phyloP scores from a whole-genome alignment of 2,329 filamentous ascomycete species.

The Aureobasidium leucospermi region DNA sequence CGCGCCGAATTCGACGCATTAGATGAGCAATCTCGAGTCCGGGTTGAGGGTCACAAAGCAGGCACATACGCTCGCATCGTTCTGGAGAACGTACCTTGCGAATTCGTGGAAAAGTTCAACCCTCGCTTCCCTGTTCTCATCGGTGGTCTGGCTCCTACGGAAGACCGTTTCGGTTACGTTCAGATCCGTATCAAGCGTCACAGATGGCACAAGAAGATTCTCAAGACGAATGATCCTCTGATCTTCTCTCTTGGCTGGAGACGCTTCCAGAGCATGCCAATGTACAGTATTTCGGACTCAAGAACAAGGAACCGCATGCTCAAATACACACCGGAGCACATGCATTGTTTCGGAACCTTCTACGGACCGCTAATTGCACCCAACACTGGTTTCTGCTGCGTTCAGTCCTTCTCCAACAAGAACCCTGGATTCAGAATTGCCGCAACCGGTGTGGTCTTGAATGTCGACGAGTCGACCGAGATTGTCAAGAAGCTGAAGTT shows the following conservation, averaged over 20 bases:
- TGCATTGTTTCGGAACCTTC: conserved; percentile 96
- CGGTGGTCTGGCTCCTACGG: conserved; percentile 85
- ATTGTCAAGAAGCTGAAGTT: conserved; percentile 99
- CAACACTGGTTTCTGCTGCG: conserved; percentile 90
- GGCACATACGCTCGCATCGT: conserved; percentile 91
- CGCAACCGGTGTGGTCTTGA: conserved; percentile 86
- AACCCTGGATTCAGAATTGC: conserved; percentile 89
- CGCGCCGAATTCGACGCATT: conserved; percentile 83
- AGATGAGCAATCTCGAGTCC: conserved; percentile 72
- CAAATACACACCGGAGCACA: conserved; percentile 98
- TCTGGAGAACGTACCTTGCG: conserved; percentile 79
- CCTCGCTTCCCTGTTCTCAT: conserved; percentile 77
- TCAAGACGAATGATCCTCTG: conserved; percentile 95
- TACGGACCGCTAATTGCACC: conserved; percentile 92
- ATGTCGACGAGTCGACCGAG: conserved; percentile 89
- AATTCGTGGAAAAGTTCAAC: conserved; percentile 80
- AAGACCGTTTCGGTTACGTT: conserved; percentile 91
- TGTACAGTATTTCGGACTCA: conserved; percentile 93
- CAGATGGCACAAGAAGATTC: conserved; percentile 97
- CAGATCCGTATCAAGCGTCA: conserved; percentile 96
- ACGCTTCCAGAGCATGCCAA: conserved; percentile 82
- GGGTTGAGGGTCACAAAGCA: conserved; percentile 84
- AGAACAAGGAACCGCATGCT: conserved; percentile 93
- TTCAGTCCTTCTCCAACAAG: conserved; percentile 78
- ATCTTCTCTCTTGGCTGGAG: conserved; percentile 97